Evolutionary conservation across 768 basidiomycete genomes (phyloP).

Genomic region (Lactarius hatsudake): DNA sequence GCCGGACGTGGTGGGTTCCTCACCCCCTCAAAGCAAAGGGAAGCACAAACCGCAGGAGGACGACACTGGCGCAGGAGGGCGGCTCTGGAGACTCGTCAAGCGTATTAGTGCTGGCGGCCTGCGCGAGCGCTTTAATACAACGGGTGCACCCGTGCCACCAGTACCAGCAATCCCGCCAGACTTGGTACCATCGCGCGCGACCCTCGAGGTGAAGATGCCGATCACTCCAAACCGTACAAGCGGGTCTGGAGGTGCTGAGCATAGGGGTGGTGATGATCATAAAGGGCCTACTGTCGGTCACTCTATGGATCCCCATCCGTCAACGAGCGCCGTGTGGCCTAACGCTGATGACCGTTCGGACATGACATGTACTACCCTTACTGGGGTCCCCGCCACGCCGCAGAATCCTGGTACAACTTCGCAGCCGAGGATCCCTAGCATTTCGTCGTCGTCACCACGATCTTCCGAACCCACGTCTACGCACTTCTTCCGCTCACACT

Average conservation of each 20-base stretch:
- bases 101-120: constrained; percentile 63
- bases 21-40: constrained; percentile 1
- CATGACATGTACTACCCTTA: constrained; percentile 23
- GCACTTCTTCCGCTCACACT: constrained; percentile 49
- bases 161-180: constrained; percentile 59
- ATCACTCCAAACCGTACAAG: background rate
- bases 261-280: background rate
- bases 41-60: constrained; percentile 33
- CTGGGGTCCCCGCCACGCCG: constrained; percentile 8
- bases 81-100: constrained; percentile 68
- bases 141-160: constrained; percentile 43
- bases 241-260: constrained; percentile 7
- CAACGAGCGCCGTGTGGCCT: constrained; percentile 31
- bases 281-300: constrained; percentile 20
- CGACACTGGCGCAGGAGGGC: constrained; percentile 36
- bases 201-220: constrained; percentile 31
- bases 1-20: background rate
- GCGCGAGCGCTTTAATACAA: constrained; percentile 49
- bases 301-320: constrained; percentile 32
- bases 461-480: constrained; percentile 54
- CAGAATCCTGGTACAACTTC: background rate
- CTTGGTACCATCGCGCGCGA: constrained; percentile 28
- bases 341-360: constrained; percentile 7
- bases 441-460: constrained; percentile 61
- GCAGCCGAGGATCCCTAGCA: constrained; percentile 39